Percentiles rank a stretch among this genome's conserved stretches.
Evolutionary conservation across 2,329 filamentous ascomycete genomes (phyloP).

Genomic region (Epichloe sp.): DNA sequence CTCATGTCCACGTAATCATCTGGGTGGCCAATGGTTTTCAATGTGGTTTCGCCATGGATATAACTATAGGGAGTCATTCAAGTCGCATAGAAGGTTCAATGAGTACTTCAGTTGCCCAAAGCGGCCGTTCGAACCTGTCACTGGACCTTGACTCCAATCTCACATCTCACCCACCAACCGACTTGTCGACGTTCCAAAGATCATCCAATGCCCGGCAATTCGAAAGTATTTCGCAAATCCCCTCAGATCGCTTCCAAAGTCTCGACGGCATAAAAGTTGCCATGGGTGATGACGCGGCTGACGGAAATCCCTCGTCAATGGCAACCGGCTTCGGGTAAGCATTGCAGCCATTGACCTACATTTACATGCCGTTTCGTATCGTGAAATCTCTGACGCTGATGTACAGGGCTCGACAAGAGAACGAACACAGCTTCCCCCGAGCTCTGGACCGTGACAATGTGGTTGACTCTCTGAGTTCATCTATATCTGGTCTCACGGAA

Average conservation of each 20-base stretch:
- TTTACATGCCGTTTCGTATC: background rate
- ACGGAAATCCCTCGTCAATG: slow-evolving; percentile 11
- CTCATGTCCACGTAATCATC: slow-evolving; percentile 3
- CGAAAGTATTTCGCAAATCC: slow-evolving; percentile 23
- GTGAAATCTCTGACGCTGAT: background rate
- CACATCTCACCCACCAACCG: background rate
- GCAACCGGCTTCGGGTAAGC: slow-evolving; percentile 17
- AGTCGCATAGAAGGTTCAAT: background rate
- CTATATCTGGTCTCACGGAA: slow-evolving; percentile 39
- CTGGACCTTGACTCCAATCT: slow-evolving; percentile 7
- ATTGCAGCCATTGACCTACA: background rate
- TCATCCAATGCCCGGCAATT: slow-evolving; percentile 9
- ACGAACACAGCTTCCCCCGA: slow-evolving; percentile 8
- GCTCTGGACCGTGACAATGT: slow-evolving; percentile 10
- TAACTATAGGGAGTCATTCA: background rate
- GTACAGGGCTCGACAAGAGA: slow-evolving; percentile 6
- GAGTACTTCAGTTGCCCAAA: background rate
- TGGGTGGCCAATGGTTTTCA: slow-evolving; percentile 1
- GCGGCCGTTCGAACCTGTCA: slow-evolving; percentile 1
- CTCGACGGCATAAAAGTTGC: slow-evolving; percentile 10
- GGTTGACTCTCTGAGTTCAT: slow-evolving; percentile 36
- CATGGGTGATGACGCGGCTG: slow-evolving; percentile 13
- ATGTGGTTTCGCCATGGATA: slow-evolving; percentile 3
- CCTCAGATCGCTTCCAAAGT: background rate
- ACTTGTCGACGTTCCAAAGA: background rate